Evolutionary conservation across 2,329 filamentous ascomycete genomes (phyloP), one percentile per base, ranked within the genome.

Genomic region (Colletotrichum musae): DNA sequence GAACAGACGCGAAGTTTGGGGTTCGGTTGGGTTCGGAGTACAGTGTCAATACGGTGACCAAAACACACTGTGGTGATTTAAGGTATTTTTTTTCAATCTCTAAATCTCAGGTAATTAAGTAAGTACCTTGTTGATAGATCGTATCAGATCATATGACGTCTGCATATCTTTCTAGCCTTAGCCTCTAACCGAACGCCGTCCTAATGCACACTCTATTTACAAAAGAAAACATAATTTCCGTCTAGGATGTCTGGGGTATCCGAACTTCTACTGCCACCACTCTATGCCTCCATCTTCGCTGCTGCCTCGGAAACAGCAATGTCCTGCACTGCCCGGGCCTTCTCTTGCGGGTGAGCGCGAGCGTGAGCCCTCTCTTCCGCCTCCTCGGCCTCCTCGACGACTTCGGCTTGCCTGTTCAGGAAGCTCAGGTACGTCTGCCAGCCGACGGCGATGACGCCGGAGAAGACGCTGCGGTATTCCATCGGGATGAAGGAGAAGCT

Each of bases 351-450:
- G 16, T 43, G 41, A 16, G 13, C 41, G 6, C 16, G 41, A 43
- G 45, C 36, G 24, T 58, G 62, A 7, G 26, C 36, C 18, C 41
- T 71, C 48, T 63, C 53, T 3, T 52, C 53, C 15, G 54, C 56
- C 24, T 68, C 58, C 24, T 67, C 54, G 21, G 67, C 63, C 48
- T 62, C 70, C 41, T 72, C 73, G 26, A 72, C 83, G 57, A 84
- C 83, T 78, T 94, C 93, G 2, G 93, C 93, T 71, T 84, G 84
- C 75, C 92, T 87, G 75, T 97, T 97, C 75, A 97, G 80, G 79
- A 90, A 93, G 73, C 91, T 93, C 74, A 98, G 77, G 84, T 97
- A 98, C 1, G 94, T 94, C 86, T 97, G 95, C 95, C 95, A 98
- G 0, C 93, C 93, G 59, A 97, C 92, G 1, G 94, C 93, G 72